These are phyloP conservation scores for Lentinula aciculospora DNA, from an alignment of 768 basidiomycete species.

Conservation along the genomic window DNA sequence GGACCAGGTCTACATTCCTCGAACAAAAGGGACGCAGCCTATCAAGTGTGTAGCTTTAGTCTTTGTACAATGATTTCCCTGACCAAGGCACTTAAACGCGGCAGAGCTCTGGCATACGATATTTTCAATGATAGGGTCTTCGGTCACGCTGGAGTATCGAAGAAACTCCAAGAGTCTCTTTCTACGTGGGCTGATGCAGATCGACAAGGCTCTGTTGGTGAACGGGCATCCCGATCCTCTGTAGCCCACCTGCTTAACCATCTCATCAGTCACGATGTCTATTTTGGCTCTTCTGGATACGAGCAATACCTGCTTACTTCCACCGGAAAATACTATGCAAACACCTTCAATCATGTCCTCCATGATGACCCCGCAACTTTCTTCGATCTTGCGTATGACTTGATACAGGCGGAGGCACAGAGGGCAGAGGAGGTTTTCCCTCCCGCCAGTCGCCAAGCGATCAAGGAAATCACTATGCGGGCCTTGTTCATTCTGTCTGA, in stretches of 20 bases:
- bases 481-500: conserved; percentile 35
- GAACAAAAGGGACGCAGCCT: conserved; percentile 27
- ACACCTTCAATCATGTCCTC: conserved; percentile 25
- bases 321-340: conserved; percentile 47
- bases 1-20: conserved; percentile 58
- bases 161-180: conserved; percentile 39
- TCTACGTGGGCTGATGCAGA: conserved; percentile 50
- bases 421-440: conserved; percentile 48
- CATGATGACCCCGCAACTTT: conserved; percentile 45
- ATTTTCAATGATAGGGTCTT: conserved; percentile 50
- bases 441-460: conserved; percentile 39
- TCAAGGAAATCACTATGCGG: conserved; percentile 49
- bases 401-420: conserved; percentile 52
- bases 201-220: conserved; percentile 25
- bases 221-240: background rate
- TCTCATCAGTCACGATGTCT: conserved; percentile 53
- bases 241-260: conserved; percentile 45
- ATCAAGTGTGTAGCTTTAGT: conserved; percentile 37
- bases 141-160: conserved; percentile 34
- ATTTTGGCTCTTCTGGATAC: conserved; percentile 35
- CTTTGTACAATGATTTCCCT: background rate
- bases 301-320: conserved; percentile 48
- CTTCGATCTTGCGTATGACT: conserved; percentile 38
- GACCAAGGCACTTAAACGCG: conserved; percentile 1
- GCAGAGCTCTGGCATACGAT: conserved; percentile 51